phyloP scores from a whole-genome alignment of 2,329 filamentous ascomycete genomes.

The Colletotrichum spinosum region DNA sequence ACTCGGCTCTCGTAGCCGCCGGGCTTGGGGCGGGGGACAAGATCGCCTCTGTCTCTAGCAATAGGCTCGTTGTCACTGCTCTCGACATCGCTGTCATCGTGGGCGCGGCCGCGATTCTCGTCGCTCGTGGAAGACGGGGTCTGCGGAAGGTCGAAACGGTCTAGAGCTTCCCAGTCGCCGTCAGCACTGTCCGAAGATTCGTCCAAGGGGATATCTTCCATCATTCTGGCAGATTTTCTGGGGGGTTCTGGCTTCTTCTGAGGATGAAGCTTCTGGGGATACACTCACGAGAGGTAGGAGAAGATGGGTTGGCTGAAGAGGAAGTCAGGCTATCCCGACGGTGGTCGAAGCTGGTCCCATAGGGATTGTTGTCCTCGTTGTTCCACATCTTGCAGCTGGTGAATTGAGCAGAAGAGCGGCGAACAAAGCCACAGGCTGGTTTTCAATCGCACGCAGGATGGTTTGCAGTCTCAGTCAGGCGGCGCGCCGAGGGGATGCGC shows the following conservation, averaged over 20 bases:
- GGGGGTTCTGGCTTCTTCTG: constrained; percentile 7
- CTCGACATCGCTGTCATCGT: constrained; percentile 55
- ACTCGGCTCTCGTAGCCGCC: constrained; percentile 95
- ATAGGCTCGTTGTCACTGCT: constrained; percentile 61
- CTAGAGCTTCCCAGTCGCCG: constrained; percentile 58
- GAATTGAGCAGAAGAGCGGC: not conserved
- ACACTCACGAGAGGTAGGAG: constrained; percentile 67
- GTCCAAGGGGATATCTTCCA: constrained; percentile 52
- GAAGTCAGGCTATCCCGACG: constrained; percentile 84
- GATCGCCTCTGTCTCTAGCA: constrained; percentile 50
- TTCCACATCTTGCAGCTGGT: constrained; percentile 82
- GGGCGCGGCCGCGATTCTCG: constrained; percentile 54
- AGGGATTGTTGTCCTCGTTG: constrained; percentile 98
- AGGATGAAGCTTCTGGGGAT: constrained; percentile 8
- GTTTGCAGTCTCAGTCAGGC: constrained; percentile 31
- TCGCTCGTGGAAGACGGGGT: constrained; percentile 79
- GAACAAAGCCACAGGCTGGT: constrained; percentile 28
- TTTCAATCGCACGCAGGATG: constrained; percentile 21
- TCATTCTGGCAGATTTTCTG: constrained; percentile 48
- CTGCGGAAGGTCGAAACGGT: constrained; percentile 73
- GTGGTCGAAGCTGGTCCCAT: constrained; percentile 85
- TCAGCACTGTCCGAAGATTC: constrained; percentile 54
- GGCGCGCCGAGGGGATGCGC: constrained; percentile 32
- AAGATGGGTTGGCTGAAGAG: constrained; percentile 73
- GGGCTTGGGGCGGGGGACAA: constrained; percentile 74